Evolutionary conservation across 2,329 filamentous ascomycete genomes (phyloP), one percentile per base, ranked within the genome.

Genomic region (Fonsecaea pugnacius): DNA sequence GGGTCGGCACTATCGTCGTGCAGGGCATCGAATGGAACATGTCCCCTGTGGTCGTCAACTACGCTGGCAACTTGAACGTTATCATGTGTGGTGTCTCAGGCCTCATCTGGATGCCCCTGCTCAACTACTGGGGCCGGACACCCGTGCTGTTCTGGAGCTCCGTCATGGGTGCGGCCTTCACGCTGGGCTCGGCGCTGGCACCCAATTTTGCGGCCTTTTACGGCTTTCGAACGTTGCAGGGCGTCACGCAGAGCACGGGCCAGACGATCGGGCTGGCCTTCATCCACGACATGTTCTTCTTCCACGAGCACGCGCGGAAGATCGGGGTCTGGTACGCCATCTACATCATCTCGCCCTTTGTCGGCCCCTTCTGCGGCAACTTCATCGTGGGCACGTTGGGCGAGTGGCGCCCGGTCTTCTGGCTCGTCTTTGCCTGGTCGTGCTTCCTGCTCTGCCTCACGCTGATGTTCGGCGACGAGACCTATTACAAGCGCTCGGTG

Each of bases 41-140:
- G 69, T 72, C 73, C 6, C 64, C 72, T 10, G 73, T 76, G 55
- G 60, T 69, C 38, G 76, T 79, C 51, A 76, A 79, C 57, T 73
- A 77, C 55, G 74, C 74, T 0, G 73, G 75, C 54, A 76, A 74
- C 43, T 30, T 62, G 4, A 18, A 24, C 8, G 53, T 36, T 7
- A 30, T 58, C 43, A 62, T 62, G 60, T 38, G 21, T 21, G 79
- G 78, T 4, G 74, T 75, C 1, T 76, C 72, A 70, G 77, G 76
- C 6, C 58, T 78, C 12, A 69, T 79, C 35, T 73, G 76, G 12
- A 76, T 80, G 9, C 72, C 72, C 4, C 66, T 79, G 0, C 70
- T 75, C 1, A 74, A 73, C 8, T 80, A 80, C 67, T 79, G 79
- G 63, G 79, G 79, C 1, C 76, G 79, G 18, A 72, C 76, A 1